phyloP scores from a whole-genome alignment of 2,329 filamentous ascomycete species.

The Trichophyton benhamiae region DNA sequence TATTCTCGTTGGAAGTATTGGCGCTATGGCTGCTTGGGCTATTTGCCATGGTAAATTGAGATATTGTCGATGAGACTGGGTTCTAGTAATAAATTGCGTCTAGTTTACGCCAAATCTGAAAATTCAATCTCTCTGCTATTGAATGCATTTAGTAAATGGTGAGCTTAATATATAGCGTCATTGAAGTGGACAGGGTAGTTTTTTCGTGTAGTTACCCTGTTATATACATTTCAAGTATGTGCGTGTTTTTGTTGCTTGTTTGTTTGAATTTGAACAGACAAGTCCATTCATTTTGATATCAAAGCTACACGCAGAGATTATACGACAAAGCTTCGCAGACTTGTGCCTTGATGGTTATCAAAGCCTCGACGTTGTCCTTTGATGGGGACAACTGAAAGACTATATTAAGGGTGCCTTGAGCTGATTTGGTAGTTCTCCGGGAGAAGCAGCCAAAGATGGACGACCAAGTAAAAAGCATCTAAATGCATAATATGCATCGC shows the following conservation, averaged over 20 bases:
- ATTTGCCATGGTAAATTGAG: neutral
- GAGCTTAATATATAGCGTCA: neutral
- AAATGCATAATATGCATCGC: too few species aligned
- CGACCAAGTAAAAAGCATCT: too few species aligned
- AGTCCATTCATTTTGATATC: neutral
- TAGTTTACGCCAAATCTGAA: neutral
- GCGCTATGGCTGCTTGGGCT: neutral
- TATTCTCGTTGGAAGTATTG: neutral
- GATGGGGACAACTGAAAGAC: neutral
- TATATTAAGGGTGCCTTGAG: neutral
- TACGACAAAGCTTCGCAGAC: neutral
- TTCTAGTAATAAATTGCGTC: neutral
- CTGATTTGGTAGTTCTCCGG: neutral
- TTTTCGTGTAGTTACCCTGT: neutral
- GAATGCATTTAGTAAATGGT: neutral
- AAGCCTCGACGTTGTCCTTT: neutral
- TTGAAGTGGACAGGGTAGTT: neutral
- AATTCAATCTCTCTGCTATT: neutral
- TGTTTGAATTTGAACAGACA: neutral
- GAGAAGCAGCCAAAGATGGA: neutral
- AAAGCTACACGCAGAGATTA: neutral
- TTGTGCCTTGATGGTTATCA: neutral
- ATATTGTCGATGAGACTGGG: neutral
- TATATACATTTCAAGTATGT: neutral
- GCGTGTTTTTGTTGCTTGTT: neutral